Percentiles rank a stretch among this genome's conserved stretches.
Evolutionary conservation across 2,329 filamentous ascomycete genomes (phyloP).

Genomic region (Penicillium sp.): DNA sequence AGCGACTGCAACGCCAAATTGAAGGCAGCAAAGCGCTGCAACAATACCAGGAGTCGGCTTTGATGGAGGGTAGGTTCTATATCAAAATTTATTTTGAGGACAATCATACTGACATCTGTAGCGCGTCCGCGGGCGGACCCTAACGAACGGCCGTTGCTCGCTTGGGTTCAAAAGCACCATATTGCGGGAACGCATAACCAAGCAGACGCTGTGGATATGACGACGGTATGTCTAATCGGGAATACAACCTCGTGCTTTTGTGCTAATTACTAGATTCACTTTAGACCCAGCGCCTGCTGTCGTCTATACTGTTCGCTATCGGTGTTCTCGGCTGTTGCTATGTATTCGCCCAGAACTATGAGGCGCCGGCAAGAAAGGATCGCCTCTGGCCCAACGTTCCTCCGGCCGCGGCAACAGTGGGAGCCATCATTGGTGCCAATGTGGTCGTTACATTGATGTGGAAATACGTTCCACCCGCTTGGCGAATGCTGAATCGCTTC

Average conservation of each 20-base stretch:
- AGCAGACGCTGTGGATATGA: slow-evolving; percentile 34
- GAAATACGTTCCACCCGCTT: slow-evolving; percentile 52
- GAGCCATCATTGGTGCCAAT: slow-evolving; percentile 53
- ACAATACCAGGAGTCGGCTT: slow-evolving; percentile 34
- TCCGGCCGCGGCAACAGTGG: slow-evolving; percentile 54
- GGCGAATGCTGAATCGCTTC: slow-evolving; percentile 58
- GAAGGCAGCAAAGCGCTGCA: slow-evolving; percentile 38
- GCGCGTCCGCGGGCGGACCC: slow-evolving; percentile 44
- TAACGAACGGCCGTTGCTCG: slow-evolving; percentile 37
- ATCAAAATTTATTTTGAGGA: neutral
- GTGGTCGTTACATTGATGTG: slow-evolving; percentile 52
- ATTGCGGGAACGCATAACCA: slow-evolving; percentile 37
- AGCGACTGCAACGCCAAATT: slow-evolving; percentile 31
- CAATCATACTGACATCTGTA: slow-evolving; percentile 11
- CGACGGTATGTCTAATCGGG: slow-evolving; percentile 30
- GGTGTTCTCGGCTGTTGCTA: slow-evolving; percentile 44
- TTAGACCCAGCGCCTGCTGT: slow-evolving; percentile 48
- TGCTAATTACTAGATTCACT: neutral
- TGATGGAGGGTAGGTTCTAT: slow-evolving; percentile 34
- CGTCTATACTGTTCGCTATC: slow-evolving; percentile 42
- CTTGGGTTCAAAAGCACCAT: slow-evolving; percentile 46
- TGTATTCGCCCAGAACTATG: slow-evolving; percentile 50
- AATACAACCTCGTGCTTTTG: neutral
- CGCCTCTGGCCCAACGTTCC: slow-evolving; percentile 52
- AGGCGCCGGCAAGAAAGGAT: slow-evolving; percentile 47